Conservation (phyloP, 345 rosid species). For the Excoecaria agallocha region DNA sequence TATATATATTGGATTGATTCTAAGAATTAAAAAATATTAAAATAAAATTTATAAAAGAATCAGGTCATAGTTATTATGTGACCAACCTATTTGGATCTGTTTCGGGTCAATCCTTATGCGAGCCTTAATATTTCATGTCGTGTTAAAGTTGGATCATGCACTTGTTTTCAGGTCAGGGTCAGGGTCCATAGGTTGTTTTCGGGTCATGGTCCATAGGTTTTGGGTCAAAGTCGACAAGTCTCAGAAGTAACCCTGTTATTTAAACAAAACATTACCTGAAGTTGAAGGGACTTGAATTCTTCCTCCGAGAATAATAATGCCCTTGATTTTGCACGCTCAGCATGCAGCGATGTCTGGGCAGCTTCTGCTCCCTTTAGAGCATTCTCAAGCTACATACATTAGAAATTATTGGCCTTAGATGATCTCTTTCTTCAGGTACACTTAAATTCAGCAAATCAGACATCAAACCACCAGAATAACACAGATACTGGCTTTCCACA, state of each 20-base stretch:
- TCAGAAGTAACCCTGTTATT: neutral
- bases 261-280: slow-evolving; percentile 56
- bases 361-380: slow-evolving; percentile 76
- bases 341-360: slow-evolving; percentile 61
- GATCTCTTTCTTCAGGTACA: neutral
- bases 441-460: neutral
- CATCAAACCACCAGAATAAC: neutral
- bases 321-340: slow-evolving; percentile 79
- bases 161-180: no score
- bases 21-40: no score
- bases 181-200: no score
- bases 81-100: no score
- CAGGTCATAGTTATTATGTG: no score
- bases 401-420: neutral
- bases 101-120: no score
- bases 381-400: slow-evolving; percentile 63
- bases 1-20: no score
- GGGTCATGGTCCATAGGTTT: no score
- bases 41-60: no score
- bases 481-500: neutral
- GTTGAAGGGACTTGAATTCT: slow-evolving; percentile 78
- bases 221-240: no score
- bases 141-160: no score
- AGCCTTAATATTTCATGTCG: no score
- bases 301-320: slow-evolving; percentile 76